Base-by-base conservation (phyloP, 2,329 filamentous ascomycete species). In the Penicillium paneum region DNA sequence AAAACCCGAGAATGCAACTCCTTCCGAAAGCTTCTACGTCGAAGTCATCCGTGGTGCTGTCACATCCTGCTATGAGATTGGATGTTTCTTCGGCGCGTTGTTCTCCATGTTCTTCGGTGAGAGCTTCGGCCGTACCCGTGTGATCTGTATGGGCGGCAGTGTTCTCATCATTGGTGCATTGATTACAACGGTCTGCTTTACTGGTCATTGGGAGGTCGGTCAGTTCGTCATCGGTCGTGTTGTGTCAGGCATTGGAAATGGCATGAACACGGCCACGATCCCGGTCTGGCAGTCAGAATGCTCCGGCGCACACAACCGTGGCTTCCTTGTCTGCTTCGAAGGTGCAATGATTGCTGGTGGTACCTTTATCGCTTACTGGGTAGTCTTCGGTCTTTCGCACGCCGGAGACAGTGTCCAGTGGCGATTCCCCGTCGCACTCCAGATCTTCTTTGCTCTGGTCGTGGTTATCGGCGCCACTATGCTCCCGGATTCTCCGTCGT, bases 401-500 rank as follows among this genome's bases (percentile, higher is more conserved):
- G 70, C 72, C 15, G 54, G 68, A 28, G 64, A 40, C 51, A 60
- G 60, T 1, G 65, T 66, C 19, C 60, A 74, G 49, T 79, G 78
- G 76, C 66, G 78, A 34, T 75, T 79, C 58, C 71, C 78, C 31
- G 61, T 80, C 1, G 77, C 75, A 0, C 73, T 80, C 54, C 77
- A 80, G 58, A 66, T 78, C 17, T 38, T 79, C 46, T 73, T 79
- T 35, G 78, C 61, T 15, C 4, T 68, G 1, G 19, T 63, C 2
- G 59, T 67, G 11, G 52, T 34, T 7, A 0, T 32, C 11, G 67
- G 67, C 38, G 63, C 57, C 17, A 2, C 64, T 0, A 15, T 63
- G 13, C 68, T 82, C 1, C 81, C 81, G 8, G 81, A 83, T 53
- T 81, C 78, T 0, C 81, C 81, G 1, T 72, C 79, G 28, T 83